Percentiles rank a stretch among this genome's conserved stretches.
Evolutionary conservation across 306 rosid species (phyloP).

Genomic region (Cucumis sativus): Cucumber_9930_V3 NC_026657.2:38159001-38159500

Average conservation of each 20-base stretch:
- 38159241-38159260: neutral
- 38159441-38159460: neutral
- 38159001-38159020: too few relatives aligned
- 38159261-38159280: neutral
- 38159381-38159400: neutral
- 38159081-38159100: too few relatives aligned
- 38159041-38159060: too few relatives aligned
- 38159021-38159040: too few relatives aligned
- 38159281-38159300: neutral
- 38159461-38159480: neutral
- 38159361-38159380: neutral
- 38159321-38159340: neutral
- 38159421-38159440: neutral
- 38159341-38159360: neutral
- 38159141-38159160: too few relatives aligned
- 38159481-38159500: neutral
- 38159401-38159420: neutral
- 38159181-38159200: too few relatives aligned
- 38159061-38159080: too few relatives aligned
- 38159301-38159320: neutral
- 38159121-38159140: too few relatives aligned
- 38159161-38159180: too few relatives aligned
- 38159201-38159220: too few relatives aligned
- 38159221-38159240: neutral
- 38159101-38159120: too few relatives aligned